A percentile compares a stretch with the other conserved stretches of the same genome.
These are phyloP conservation scores for Zasmidium angulare DNA, from an alignment of 2,329 filamentous ascomycete species.

Conservation along the genomic window DNA sequence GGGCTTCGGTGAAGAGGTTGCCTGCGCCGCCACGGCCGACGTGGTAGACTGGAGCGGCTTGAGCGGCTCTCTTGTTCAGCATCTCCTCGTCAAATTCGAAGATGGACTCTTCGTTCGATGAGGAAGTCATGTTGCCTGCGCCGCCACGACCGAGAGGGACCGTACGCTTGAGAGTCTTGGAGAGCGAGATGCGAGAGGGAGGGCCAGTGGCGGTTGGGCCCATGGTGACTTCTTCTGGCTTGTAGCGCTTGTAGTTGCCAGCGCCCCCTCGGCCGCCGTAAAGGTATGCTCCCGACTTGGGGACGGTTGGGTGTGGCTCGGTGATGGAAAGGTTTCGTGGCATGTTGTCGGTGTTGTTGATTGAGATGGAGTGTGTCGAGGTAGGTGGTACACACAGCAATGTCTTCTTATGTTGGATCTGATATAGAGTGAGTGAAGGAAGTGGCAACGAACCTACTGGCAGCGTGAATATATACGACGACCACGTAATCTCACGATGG, in stretches of 20 bases:
- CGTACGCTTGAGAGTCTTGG: conserved; percentile 53
- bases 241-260: conserved; percentile 58
- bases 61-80: conserved; percentile 47
- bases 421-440: conserved; percentile 12
- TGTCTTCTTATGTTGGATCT: neutral
- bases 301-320: conserved; percentile 62
- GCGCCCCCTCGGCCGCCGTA: conserved; percentile 59
- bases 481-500: conserved; percentile 1
- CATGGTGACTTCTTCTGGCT: conserved; percentile 54
- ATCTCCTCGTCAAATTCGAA: conserved; percentile 70
- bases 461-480: conserved; percentile 11
- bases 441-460: conserved; percentile 4
- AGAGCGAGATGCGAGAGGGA: conserved; percentile 51
- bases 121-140: conserved; percentile 56
- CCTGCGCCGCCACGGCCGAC: conserved; percentile 63
- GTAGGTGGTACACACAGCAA: neutral
- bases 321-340: conserved; percentile 53
- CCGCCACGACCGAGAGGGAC: conserved; percentile 58
- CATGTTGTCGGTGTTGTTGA: conserved; percentile 27
- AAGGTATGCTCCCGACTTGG: conserved; percentile 46
- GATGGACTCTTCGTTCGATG: conserved; percentile 56
- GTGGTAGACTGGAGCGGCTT: conserved; percentile 59
- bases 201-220: conserved; percentile 47
- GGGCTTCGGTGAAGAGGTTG: conserved; percentile 46
- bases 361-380: conserved; percentile 5